These are phyloP conservation scores for Syzygium aromaticum DNA, from an alignment of 345 rosid species.

Conservation along the genomic window DNA sequence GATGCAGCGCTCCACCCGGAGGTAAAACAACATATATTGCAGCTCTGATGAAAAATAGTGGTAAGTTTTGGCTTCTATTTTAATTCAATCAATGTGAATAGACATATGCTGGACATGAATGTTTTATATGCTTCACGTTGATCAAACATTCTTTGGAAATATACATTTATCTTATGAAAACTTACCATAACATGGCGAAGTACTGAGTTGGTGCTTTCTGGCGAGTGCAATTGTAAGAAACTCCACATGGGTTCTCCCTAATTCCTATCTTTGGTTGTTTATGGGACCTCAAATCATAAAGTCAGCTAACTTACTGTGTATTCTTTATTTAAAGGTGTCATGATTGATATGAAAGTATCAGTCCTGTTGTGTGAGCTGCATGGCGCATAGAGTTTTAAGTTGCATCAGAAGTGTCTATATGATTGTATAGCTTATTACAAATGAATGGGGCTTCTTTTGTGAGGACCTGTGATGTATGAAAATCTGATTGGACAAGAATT, in stretches of 20 bases:
- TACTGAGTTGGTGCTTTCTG: background rate
- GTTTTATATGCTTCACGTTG: background rate
- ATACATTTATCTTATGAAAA: background rate
- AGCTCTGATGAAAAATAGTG: slow-evolving; percentile 47
- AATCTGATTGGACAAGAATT: background rate
- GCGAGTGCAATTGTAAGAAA: background rate
- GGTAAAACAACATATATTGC: slow-evolving; percentile 43
- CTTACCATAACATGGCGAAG: background rate
- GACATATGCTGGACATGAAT: background rate
- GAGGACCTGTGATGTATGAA: background rate
- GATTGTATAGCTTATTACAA: background rate
- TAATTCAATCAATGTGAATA: background rate
- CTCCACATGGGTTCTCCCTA: background rate
- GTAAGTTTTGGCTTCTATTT: slow-evolving; percentile 28
- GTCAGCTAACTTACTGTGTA: background rate
- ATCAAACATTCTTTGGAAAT: background rate
- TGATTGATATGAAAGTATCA: background rate
- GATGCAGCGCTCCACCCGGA: slow-evolving; percentile 90
- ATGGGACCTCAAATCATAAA: background rate
- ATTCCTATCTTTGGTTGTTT: background rate
- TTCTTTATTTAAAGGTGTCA: background rate
- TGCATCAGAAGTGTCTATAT: background rate
- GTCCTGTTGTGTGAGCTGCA: background rate
- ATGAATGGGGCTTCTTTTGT: background rate
- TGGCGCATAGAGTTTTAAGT: background rate